Conservation (phyloP, 495 filamentous ascomycete species). For the Lophiotrema nucula region DNA sequence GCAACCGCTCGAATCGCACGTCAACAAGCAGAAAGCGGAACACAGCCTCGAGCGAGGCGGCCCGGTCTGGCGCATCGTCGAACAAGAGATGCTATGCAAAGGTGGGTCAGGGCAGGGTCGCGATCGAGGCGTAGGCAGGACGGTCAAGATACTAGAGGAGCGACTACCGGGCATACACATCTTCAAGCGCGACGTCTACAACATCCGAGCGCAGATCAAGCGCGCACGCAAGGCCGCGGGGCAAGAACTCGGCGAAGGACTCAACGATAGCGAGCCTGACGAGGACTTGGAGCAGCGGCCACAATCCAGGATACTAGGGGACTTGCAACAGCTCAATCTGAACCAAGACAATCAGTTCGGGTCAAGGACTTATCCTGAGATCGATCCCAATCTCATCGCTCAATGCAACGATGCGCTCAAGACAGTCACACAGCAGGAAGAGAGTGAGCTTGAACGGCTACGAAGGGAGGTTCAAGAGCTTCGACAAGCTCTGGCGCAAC, state of each 20-base stretch:
- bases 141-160: slow-evolving; percentile 29
- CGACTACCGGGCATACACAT: slow-evolving; percentile 31
- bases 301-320: too few species aligned
- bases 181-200: slow-evolving; percentile 35
- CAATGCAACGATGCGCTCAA: slow-evolving; percentile 27
- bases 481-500: slow-evolving; percentile 4
- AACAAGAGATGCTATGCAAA: slow-evolving; percentile 33
- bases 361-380: slow-evolving; percentile 11
- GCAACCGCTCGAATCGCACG: background rate
- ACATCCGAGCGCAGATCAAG: slow-evolving; percentile 35
- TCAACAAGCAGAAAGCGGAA: background rate
- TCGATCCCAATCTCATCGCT: slow-evolving; percentile 27
- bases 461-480: slow-evolving; percentile 20
- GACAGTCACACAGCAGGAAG: slow-evolving; percentile 9
- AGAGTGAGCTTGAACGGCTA: slow-evolving; percentile 19
- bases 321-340: too few species aligned
- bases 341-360: background rate
- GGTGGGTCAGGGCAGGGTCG: slow-evolving; percentile 24
- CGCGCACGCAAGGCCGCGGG: slow-evolving; percentile 27
- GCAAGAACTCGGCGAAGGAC: slow-evolving; percentile 25
- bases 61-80: slow-evolving; percentile 29
- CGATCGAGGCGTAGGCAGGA: slow-evolving; percentile 26
- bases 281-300: background rate
- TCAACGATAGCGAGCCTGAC: slow-evolving; percentile 16
- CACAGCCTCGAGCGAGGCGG: slow-evolving; percentile 25